phyloP scores from a whole-genome alignment of 2,329 filamentous ascomycete species.

The Daldinia sp. region DNA sequence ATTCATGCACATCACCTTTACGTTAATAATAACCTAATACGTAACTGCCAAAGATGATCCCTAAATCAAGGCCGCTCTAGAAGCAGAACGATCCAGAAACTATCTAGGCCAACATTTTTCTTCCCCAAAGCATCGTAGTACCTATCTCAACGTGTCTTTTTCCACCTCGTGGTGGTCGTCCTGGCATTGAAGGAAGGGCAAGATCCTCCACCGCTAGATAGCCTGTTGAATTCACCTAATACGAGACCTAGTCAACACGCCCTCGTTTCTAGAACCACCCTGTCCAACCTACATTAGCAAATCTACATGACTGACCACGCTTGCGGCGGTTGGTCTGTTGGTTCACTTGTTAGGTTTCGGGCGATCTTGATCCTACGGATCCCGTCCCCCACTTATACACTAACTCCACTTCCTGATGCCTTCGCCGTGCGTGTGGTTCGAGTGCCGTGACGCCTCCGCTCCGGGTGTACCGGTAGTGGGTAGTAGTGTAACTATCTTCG shows the following conservation, averaged over 20 bases:
- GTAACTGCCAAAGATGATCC: slow-evolving; percentile 14
- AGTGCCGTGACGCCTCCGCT: slow-evolving; percentile 7
- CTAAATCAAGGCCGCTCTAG: slow-evolving; percentile 1
- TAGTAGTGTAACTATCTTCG: background rate
- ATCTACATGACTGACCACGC: slow-evolving; percentile 10
- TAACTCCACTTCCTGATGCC: slow-evolving; percentile 11
- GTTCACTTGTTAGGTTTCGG: slow-evolving; percentile 11
- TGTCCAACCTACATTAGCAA: background rate
- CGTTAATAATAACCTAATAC: slow-evolving; percentile 23
- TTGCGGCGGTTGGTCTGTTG: slow-evolving; percentile 8
- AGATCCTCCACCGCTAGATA: slow-evolving; percentile 7
- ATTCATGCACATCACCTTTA: slow-evolving; percentile 31
- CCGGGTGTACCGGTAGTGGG: background rate
- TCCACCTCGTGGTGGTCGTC: slow-evolving; percentile 1
- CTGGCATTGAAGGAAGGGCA: slow-evolving; percentile 7
- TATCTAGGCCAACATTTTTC: background rate
- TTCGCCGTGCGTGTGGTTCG: slow-evolving; percentile 15
- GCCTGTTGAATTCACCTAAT: slow-evolving; percentile 5
- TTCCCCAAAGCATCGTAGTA: background rate
- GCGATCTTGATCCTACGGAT: slow-evolving; percentile 22
- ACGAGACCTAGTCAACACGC: slow-evolving; percentile 4
- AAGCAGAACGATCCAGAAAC: background rate
- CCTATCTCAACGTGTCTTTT: slow-evolving; percentile 6
- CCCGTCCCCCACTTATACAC: slow-evolving; percentile 14
- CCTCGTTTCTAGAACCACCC: slow-evolving; percentile 4